Base-by-base conservation (phyloP, 768 basidiomycete species). In the Pleurotus djamor region DNA sequence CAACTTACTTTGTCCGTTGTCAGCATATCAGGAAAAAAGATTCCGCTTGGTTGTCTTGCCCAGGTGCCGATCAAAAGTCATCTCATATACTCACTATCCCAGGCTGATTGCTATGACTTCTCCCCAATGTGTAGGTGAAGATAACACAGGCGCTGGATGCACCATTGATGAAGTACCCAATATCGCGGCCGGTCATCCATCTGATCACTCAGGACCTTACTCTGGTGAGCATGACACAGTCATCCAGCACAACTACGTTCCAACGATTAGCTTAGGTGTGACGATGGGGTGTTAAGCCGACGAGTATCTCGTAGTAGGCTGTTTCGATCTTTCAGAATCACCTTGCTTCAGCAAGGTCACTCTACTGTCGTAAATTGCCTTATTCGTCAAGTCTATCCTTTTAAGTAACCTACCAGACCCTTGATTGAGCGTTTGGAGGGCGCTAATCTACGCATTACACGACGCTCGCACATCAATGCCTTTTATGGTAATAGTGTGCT, bases 1-100 rank as follows among this genome's bases (percentile, higher is more conserved):
- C 21, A 28, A 3, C 21, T 28, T 28, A 28, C 21, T 28, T 3
- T 1, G 3, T 28, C 1, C 21, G 21, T 3, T 28, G 21, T 28
- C 35, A 56, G 8, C 83, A 85, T 66, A 83, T 84, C 62, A 67
- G 76, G 59, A 75, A 80, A 44, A 73, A 71, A 9, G 54, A 56
- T 34, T 74, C 72, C 0, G 70, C 74, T 52, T 89, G 88, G 86
- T 70, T 76, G 12, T 66, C 73, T 14, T 89, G 88, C 62, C 78
- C 86, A 9, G 83, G 85, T 78, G 17, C 10, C 10, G 17, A 16
- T 14, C 43, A 3, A 32, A 36, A 35, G 21, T 45, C 10, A 37
- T 5, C 16, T 60, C 7, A 58, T 44, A 12, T 21, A 17, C 36
- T 43, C 4, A 14, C 21, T 28, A 28, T 28, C 21, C 21, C 21